These are phyloP conservation scores for Zygoascus biomembranicola DNA, from an alignment of 805 yeast genomes.

Conservation along the genomic window DNA sequence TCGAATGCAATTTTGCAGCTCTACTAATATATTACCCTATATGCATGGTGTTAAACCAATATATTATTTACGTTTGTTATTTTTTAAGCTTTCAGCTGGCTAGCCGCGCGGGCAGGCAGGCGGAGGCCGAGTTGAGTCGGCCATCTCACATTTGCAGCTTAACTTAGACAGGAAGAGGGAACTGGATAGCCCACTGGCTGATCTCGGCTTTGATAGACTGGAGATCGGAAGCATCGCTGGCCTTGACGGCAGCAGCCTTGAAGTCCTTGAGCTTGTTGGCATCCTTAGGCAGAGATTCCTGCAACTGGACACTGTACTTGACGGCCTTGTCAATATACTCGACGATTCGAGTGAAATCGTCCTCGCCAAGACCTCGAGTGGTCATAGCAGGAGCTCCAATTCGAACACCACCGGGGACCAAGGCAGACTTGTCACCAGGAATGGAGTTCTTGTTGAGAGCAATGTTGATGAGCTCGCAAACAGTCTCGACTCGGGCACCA, in stretches of 20 bases:
- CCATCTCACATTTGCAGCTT: neutral
- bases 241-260: slow-evolving; percentile 70
- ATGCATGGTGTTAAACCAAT: slow-evolving; percentile 1
- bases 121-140: slow-evolving; percentile 1
- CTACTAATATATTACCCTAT: neutral
- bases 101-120: no score
- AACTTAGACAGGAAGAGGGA: slow-evolving; percentile 32
- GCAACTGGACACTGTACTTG: slow-evolving; percentile 63
- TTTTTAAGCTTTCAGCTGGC: neutral
- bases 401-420: slow-evolving; percentile 95
- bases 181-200: slow-evolving; percentile 66
- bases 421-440: slow-evolving; percentile 95
- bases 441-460: slow-evolving; percentile 96
- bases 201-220: slow-evolving; percentile 50
- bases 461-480: slow-evolving; percentile 87
- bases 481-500: slow-evolving; percentile 95
- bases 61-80: neutral
- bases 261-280: slow-evolving; percentile 95
- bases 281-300: slow-evolving; percentile 74
- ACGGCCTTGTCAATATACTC: slow-evolving; percentile 76
- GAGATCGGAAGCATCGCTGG: slow-evolving; percentile 54
- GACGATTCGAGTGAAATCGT: slow-evolving; percentile 74
- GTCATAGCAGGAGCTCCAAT: slow-evolving; percentile 99
- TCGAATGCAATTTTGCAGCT: no score
- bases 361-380: slow-evolving; percentile 89